These are phyloP conservation scores for Hordeum vulgare DNA, from an alignment of 176 grass and related monocot species.

Conservation along the genomic window DNA sequence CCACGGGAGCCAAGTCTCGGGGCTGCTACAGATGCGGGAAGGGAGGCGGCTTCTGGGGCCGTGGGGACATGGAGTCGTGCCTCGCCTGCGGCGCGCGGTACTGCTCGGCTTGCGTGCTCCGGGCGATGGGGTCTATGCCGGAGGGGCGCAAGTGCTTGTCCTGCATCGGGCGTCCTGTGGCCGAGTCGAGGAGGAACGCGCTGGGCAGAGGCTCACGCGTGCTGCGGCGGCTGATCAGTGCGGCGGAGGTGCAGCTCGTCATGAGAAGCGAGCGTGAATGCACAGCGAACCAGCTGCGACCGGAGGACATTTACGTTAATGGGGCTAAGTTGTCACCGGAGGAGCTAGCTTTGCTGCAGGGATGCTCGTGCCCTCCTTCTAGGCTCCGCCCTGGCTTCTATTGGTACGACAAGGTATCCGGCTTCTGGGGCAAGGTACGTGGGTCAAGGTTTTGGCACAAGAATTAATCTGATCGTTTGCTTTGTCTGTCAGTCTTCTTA, in stretches of 20 bases:
- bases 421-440: conserved; percentile 96
- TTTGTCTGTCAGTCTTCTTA: background rate
- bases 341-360: conserved; percentile 64
- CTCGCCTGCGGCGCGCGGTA: conserved; percentile 77
- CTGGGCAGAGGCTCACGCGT: conserved; percentile 63
- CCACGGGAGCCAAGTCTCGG: conserved; percentile 11
- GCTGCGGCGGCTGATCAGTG: conserved; percentile 68
- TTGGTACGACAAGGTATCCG: conserved; percentile 97
- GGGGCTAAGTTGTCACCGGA: conserved; percentile 52
- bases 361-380: conserved; percentile 48
- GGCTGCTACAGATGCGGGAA: conserved; percentile 76
- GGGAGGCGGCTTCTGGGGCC: conserved; percentile 55
- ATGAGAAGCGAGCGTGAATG: conserved; percentile 83
- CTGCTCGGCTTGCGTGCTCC: conserved; percentile 58
- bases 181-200: conserved; percentile 49
- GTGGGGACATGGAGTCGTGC: conserved; percentile 66
- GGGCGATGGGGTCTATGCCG: conserved; percentile 95
- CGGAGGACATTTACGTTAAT: conserved; percentile 77
- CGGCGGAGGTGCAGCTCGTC: conserved; percentile 58
- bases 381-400: conserved; percentile 75
- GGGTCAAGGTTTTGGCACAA: background rate
- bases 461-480: background rate
- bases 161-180: conserved; percentile 70
- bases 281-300: conserved; percentile 58
- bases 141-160: conserved; percentile 74